A percentile compares a stretch with the other conserved stretches of the same genome.
Evolutionary conservation across 768 basidiomycete genomes (phyloP).

Genomic region (Collybiopsis confluens): DNA sequence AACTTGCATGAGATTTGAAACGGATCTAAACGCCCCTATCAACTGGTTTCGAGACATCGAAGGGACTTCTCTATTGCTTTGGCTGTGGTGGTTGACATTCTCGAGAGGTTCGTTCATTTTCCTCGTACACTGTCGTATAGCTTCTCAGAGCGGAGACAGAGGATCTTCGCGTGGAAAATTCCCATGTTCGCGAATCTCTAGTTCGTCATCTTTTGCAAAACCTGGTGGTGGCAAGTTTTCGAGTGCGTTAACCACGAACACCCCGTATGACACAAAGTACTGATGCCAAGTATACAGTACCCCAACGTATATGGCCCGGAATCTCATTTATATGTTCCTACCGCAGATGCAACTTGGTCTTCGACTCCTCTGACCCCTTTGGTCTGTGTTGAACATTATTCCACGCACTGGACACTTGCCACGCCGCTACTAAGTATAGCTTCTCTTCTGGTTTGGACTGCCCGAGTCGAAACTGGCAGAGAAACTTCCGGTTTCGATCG

Average conservation of each 20-base stretch:
- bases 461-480: slow-evolving; percentile 33
- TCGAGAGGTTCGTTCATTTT: slow-evolving; percentile 27
- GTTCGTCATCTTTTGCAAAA: slow-evolving; percentile 30
- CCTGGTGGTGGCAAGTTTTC: slow-evolving; percentile 37
- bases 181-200: slow-evolving; percentile 18
- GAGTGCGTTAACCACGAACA: too few relatives aligned
- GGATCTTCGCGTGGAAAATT: slow-evolving; percentile 25
- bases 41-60: slow-evolving; percentile 27
- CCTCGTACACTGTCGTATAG: slow-evolving; percentile 7
- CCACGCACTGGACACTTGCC: slow-evolving; percentile 33
- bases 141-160: slow-evolving; percentile 21
- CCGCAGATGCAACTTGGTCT: slow-evolving; percentile 22
- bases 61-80: slow-evolving; percentile 34
- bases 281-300: slow-evolving; percentile 25
- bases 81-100: slow-evolving; percentile 45
- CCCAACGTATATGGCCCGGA: slow-evolving; percentile 41
- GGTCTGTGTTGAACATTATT: slow-evolving; percentile 34
- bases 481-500: slow-evolving; percentile 22
- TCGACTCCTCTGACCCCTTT: slow-evolving; percentile 29
- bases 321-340: slow-evolving; percentile 36
- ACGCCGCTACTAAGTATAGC: slow-evolving; percentile 37
- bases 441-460: slow-evolving; percentile 31
- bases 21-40: slow-evolving; percentile 3
- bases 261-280: not conserved
- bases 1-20: slow-evolving; percentile 10